Conservation (phyloP, 2,329 filamentous ascomycete species). For the Ustulina deusta region DNA sequence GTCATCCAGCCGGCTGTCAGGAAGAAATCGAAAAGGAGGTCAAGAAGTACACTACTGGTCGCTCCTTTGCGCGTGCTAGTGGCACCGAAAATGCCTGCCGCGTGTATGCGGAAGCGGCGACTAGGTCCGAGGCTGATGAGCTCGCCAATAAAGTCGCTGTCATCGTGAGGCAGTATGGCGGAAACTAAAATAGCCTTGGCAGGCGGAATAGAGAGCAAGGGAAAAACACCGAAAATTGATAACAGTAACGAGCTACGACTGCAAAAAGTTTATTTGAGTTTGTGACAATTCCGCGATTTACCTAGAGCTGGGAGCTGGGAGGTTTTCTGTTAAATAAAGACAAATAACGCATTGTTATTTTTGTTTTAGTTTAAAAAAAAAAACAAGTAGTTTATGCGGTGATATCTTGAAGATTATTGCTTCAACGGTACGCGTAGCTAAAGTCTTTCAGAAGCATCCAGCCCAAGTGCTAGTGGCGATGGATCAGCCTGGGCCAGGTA, state of each 20-base stretch:
- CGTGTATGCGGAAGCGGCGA: constrained; percentile 95
- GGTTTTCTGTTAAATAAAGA: constrained; percentile 14
- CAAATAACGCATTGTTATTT: constrained; percentile 7
- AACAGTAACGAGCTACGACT: constrained; percentile 36
- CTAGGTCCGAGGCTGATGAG: constrained; percentile 89
- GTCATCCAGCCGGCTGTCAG: constrained; percentile 82
- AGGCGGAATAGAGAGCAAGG: background rate
- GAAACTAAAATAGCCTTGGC: constrained; percentile 28
- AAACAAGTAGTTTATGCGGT: background rate
- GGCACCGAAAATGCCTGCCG: constrained; percentile 97
- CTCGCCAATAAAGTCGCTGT: constrained; percentile 85
- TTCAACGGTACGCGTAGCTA: background rate
- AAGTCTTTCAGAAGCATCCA: background rate
- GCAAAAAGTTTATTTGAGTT: constrained; percentile 34
- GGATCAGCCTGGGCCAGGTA: background rate
- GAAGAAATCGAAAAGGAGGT: constrained; percentile 87
- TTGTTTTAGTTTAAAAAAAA: constrained; percentile 1
- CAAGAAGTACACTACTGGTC: constrained; percentile 88
- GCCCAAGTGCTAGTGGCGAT: background rate
- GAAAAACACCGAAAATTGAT: background rate
- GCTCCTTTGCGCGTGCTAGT: constrained; percentile 90
- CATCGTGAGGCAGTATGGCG: constrained; percentile 74
- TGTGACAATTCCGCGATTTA: constrained; percentile 22
- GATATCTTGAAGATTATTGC: background rate
- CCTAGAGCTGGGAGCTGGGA: constrained; percentile 18